Evolutionary conservation across 2,329 filamentous ascomycete species (phyloP).

Genomic region (Xylaria arbuscula): DNA sequence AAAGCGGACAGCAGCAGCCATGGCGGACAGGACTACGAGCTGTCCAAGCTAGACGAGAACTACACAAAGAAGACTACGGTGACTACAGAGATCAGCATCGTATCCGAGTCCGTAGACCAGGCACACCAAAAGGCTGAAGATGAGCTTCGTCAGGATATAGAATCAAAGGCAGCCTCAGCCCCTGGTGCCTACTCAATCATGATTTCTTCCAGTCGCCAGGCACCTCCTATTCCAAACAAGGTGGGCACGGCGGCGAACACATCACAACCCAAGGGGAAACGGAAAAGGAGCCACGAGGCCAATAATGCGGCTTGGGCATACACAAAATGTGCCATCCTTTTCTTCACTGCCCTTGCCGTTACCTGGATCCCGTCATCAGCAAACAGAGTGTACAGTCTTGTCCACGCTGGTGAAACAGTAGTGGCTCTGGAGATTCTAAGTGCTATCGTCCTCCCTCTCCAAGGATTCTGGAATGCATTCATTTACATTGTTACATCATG

Average conservation of each 20-base stretch:
- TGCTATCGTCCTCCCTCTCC: conserved; percentile 79
- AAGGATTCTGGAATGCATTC: conserved; percentile 86
- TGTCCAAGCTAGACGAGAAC: conserved; percentile 56
- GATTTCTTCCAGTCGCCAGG: conserved; percentile 55
- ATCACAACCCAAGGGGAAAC: conserved; percentile 39
- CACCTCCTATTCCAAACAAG: conserved; percentile 42
- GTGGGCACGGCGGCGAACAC: conserved; percentile 25
- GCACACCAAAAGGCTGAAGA: conserved; percentile 49
- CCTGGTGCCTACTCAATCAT: conserved; percentile 61
- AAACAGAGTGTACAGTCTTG: conserved; percentile 79
- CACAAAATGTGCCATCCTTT: conserved; percentile 75
- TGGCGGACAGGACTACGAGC: conserved; percentile 54
- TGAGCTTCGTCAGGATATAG: conserved; percentile 48
- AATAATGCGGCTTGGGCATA: conserved; percentile 76
- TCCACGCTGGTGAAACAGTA: conserved; percentile 63
- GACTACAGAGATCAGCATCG: conserved; percentile 74
- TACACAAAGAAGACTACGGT: conserved; percentile 69
- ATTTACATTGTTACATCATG: conserved; percentile 80
- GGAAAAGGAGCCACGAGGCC: conserved; percentile 58
- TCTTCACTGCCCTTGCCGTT: conserved; percentile 76
- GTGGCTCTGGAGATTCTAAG: conserved; percentile 75
- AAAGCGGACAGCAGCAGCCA: conserved; percentile 61
- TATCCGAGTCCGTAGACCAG: conserved; percentile 59
- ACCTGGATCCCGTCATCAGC: conserved; percentile 82
- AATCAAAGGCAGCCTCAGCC: conserved; percentile 31